These are phyloP conservation scores for Saccharomyces hybrid DNA, from an alignment of 1,139 yeast species.

Conservation along the genomic window DNA sequence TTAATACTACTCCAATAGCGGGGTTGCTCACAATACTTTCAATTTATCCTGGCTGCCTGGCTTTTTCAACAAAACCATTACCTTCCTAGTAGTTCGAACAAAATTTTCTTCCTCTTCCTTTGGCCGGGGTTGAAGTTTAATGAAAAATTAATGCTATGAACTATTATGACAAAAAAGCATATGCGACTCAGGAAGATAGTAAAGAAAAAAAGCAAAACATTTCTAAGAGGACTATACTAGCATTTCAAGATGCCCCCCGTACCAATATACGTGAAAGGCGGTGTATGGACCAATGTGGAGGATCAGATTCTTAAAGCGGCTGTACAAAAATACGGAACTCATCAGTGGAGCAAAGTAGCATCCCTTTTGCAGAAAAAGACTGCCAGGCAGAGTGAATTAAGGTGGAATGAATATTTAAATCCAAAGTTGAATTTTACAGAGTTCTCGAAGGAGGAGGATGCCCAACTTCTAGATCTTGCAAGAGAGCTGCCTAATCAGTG, in stretches of 20 bases:
- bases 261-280: constrained; percentile 76
- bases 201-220: too few species aligned
- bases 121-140: not conserved
- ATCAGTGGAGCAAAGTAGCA: constrained; percentile 92
- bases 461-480: constrained; percentile 56
- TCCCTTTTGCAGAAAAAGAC: constrained; percentile 78
- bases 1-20: not conserved
- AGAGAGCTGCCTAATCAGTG: constrained; percentile 84
- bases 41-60: not conserved
- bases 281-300: constrained; percentile 85
- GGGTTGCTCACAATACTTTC: not conserved
- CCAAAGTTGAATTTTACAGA: constrained; percentile 57
- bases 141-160: not conserved
- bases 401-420: constrained; percentile 87
- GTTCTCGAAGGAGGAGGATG: constrained; percentile 78
- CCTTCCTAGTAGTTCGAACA: not conserved
- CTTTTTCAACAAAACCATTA: not conserved
- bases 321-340: constrained; percentile 83
- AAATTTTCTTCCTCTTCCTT: not conserved
- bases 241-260: not conserved
- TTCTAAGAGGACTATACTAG: not conserved
- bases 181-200: not conserved
- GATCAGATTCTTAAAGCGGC: constrained; percentile 89
- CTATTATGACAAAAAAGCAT: not conserved
- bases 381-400: constrained; percentile 84